Evolutionary conservation across 148 eudicot genomes (phyloP).

Genomic region (Vaccinium myrtillus): DNA sequence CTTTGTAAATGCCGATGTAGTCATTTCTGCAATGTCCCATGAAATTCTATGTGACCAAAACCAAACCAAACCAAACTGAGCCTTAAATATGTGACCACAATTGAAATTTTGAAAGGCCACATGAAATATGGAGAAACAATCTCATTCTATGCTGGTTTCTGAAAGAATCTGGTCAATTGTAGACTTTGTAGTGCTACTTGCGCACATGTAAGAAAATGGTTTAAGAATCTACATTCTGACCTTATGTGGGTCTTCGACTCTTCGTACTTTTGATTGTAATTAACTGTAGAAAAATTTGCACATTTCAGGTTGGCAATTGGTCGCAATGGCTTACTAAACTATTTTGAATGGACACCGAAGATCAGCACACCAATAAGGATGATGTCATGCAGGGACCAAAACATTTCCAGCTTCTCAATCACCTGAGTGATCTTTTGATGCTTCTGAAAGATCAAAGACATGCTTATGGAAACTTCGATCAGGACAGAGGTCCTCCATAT

Average conservation of each 20-base stretch:
- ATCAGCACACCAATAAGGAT: conserved; percentile 19
- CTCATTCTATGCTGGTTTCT: background rate
- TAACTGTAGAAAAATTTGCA: background rate
- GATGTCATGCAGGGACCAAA: conserved; percentile 33
- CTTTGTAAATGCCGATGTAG: background rate
- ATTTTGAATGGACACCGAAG: conserved; percentile 46
- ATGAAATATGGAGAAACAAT: background rate
- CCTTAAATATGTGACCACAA: too few species aligned
- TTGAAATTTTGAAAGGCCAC: background rate
- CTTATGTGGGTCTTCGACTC: too few species aligned
- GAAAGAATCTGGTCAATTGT: background rate
- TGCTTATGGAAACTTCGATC: conserved; percentile 64
- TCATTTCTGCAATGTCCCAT: background rate
- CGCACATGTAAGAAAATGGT: background rate
- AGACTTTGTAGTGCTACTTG: background rate
- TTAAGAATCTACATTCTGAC: too few species aligned
- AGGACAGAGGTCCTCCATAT: conserved; percentile 59
- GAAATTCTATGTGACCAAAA: too few species aligned
- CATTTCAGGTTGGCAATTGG: conserved; percentile 84
- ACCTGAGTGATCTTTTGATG: conserved; percentile 87
- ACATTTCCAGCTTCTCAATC: conserved; percentile 68
- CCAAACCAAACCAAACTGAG: too few species aligned
- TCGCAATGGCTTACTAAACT: conserved; percentile 61
- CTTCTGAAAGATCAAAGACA: conserved; percentile 64
- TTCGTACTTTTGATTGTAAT: background rate